Percentiles rank a stretch among this genome's conserved stretches.
Evolutionary conservation across 2,329 filamentous ascomycete species (phyloP).

Genomic region (Colletotrichum orchidophilum): DNA sequence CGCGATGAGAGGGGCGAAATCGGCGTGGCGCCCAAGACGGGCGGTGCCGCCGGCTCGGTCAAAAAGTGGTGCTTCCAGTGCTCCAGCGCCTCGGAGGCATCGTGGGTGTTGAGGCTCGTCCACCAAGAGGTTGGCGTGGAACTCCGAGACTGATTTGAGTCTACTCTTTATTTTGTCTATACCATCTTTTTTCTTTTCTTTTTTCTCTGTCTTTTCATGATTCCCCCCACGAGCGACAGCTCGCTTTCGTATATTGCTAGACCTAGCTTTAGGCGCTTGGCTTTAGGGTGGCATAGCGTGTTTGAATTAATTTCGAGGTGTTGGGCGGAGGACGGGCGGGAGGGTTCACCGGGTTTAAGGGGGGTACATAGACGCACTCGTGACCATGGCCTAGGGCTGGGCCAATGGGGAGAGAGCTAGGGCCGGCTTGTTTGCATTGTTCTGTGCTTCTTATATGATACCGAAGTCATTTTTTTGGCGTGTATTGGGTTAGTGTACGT

Average conservation of each 20-base stretch:
- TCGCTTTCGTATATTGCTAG: slow-evolving; percentile 17
- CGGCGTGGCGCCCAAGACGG: slow-evolving; percentile 60
- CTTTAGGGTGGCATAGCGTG: slow-evolving; percentile 22
- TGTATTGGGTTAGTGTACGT: neutral
- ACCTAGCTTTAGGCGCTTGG: slow-evolving; percentile 9
- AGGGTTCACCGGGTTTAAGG: neutral
- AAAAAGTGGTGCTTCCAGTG: slow-evolving; percentile 74
- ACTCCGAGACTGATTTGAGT: slow-evolving; percentile 44
- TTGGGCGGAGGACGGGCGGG: neutral
- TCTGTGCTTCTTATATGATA: neutral
- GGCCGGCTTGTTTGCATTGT: neutral
- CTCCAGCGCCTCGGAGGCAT: slow-evolving; percentile 60
- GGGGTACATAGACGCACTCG: neutral
- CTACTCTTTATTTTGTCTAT: neutral
- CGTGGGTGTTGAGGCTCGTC: slow-evolving; percentile 65
- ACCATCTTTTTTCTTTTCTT: neutral
- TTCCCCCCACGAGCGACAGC: slow-evolving; percentile 25
- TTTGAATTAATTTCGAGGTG: neutral
- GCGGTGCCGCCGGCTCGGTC: slow-evolving; percentile 62
- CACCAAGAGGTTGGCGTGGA: slow-evolving; percentile 68
- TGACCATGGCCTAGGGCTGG: neutral
- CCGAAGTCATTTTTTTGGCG: neutral
- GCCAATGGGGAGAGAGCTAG: neutral
- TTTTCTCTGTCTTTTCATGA: slow-evolving; percentile 18
- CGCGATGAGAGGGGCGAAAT: slow-evolving; percentile 68